Percentiles rank a stretch among this genome's conserved stretches.
phyloP scores from a whole-genome alignment of 2,329 filamentous ascomycete species.

The Fusarium marasasianum region DNA sequence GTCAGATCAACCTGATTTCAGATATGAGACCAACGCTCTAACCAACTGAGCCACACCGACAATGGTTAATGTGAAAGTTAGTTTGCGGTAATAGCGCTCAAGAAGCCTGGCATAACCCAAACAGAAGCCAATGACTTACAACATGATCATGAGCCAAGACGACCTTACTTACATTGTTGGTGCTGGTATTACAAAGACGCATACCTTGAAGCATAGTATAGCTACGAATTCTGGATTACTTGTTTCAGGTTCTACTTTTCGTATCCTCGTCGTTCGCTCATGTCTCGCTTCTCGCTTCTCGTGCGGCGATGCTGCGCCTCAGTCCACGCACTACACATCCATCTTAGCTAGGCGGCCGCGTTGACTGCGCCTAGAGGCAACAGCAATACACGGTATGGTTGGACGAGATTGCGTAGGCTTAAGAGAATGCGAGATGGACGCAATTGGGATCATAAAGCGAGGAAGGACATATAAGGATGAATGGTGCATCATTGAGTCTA shows the following conservation, averaged over 20 bases:
- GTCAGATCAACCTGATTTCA: neutral
- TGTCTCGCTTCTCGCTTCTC: neutral
- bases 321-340: slow-evolving; percentile 19
- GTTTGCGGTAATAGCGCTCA: no score
- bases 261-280: neutral
- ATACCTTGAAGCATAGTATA: no score
- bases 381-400: neutral
- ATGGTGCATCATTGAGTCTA: neutral
- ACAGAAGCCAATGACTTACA: no score
- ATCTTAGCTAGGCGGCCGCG: slow-evolving; percentile 11
- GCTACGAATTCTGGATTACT: no score
- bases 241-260: no score
- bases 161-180: no score
- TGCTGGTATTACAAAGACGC: no score
- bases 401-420: slow-evolving; percentile 19
- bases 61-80: no score
- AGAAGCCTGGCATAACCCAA: no score
- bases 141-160: no score
- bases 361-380: neutral
- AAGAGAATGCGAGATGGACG: slow-evolving; percentile 21
- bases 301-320: neutral
- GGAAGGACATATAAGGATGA: slow-evolving; percentile 31
- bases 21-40: slow-evolving; percentile 52
- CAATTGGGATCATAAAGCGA: neutral
- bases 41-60: slow-evolving; percentile 47